phyloP scores from a whole-genome alignment of 768 basidiomycete genomes.

The Naganishia randhawae region DNA sequence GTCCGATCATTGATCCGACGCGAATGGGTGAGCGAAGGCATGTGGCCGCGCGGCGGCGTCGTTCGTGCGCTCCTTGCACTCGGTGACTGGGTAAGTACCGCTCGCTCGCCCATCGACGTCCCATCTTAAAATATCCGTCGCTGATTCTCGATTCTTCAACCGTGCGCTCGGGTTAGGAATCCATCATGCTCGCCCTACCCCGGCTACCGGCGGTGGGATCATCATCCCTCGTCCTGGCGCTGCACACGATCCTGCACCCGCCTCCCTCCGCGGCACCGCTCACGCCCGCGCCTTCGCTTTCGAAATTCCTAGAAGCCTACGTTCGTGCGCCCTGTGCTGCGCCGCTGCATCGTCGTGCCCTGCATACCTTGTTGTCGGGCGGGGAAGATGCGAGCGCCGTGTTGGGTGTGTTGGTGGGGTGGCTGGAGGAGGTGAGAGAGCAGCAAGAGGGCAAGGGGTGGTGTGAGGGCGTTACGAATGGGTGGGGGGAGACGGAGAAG shows the following conservation, averaged over 20 bases:
- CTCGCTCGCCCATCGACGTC: too few relatives aligned
- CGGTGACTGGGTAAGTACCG: slow-evolving; percentile 47
- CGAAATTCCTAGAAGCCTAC: slow-evolving; percentile 25
- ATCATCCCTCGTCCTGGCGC: slow-evolving; percentile 31
- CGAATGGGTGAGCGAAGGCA: slow-evolving; percentile 35
- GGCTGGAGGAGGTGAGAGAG: slow-evolving; percentile 38
- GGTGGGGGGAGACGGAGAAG: slow-evolving; percentile 30
- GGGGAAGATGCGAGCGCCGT: slow-evolving; percentile 41
- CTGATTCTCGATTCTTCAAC: slow-evolving; percentile 24
- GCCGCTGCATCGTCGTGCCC: slow-evolving; percentile 39
- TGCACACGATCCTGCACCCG: slow-evolving; percentile 25
- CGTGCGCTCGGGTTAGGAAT: too few relatives aligned
- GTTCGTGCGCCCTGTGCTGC: slow-evolving; percentile 35
- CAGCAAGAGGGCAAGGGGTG: slow-evolving; percentile 17
- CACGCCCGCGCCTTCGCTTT: not conserved
- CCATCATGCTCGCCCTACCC: slow-evolving; percentile 31
- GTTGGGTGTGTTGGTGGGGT: slow-evolving; percentile 32
- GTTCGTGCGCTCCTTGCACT: slow-evolving; percentile 37
- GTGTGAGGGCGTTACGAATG: slow-evolving; percentile 22
- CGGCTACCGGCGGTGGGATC: slow-evolving; percentile 33
- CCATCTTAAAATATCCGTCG: too few relatives aligned
- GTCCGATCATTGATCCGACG: slow-evolving; percentile 32
- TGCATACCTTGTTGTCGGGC: slow-evolving; percentile 31
- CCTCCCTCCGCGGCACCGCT: not conserved
- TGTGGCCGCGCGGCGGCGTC: slow-evolving; percentile 36